Conservation (phyloP, 2,329 filamentous ascomycete species). For the Penicillium olsonii region DNA sequence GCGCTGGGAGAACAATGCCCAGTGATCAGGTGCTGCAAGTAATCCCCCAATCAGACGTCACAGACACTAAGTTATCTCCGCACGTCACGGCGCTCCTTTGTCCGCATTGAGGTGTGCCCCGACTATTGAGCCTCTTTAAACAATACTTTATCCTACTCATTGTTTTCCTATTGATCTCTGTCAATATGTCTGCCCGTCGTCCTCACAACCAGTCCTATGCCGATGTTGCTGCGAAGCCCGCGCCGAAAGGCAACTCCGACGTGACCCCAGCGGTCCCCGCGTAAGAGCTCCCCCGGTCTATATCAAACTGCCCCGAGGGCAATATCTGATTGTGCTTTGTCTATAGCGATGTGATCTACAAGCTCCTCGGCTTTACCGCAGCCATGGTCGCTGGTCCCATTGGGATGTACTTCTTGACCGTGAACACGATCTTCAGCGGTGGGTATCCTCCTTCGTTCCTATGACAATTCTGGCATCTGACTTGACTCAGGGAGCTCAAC, state of each 20-base stretch:
- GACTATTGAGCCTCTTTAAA: too few relatives aligned
- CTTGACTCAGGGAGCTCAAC: conserved; percentile 76
- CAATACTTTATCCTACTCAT: too few relatives aligned
- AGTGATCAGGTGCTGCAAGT: too few relatives aligned
- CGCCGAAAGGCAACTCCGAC: conserved; percentile 61
- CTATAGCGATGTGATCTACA: conserved; percentile 76
- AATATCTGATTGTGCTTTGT: conserved; percentile 7
- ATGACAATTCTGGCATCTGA: not conserved
- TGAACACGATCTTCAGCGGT: conserved; percentile 79
- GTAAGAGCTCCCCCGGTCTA: conserved; percentile 54
- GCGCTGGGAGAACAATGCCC: too few relatives aligned
- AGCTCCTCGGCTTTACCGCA: conserved; percentile 84
- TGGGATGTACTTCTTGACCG: conserved; percentile 80
- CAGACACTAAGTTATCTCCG: conserved; percentile 6
- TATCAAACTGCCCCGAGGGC: not conserved
- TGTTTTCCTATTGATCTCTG: not conserved
- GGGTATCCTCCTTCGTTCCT: conserved; percentile 27
- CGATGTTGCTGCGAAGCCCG: conserved; percentile 31
- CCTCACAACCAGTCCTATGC: conserved; percentile 32
- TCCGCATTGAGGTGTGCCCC: not conserved
- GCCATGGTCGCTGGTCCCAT: conserved; percentile 90
- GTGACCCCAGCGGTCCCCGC: conserved; percentile 80
- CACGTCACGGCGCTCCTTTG: conserved; percentile 1
- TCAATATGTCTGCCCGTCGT: conserved; percentile 34
- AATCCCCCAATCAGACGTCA: conserved; percentile 3